These are phyloP conservation scores for Penicillium maclennaniae DNA, from an alignment of 495 filamentous ascomycete genomes.

Conservation along the genomic window DNA sequence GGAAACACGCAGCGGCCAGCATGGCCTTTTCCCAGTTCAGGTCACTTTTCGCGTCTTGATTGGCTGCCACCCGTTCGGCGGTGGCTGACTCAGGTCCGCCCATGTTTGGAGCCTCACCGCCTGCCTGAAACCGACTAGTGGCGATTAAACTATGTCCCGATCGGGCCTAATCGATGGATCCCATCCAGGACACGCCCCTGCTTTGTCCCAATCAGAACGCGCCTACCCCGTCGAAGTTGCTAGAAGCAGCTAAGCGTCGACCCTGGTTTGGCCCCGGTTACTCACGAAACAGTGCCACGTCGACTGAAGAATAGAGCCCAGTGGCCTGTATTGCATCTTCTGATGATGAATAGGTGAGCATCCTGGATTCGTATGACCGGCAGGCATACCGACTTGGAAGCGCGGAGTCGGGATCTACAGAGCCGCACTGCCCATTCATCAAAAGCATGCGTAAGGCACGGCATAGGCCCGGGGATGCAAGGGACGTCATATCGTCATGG, in stretches of 20 bases:
- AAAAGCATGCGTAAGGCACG: conserved; percentile 1
- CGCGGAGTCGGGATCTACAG: conserved; percentile 16
- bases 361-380: not conserved
- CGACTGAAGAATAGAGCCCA: not conserved
- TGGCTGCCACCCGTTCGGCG: conserved; percentile 21
- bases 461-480: not conserved
- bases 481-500: not conserved
- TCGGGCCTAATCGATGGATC: conserved; percentile 5
- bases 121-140: conserved; percentile 4
- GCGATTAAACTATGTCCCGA: conserved; percentile 6
- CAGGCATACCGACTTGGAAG: conserved; percentile 1
- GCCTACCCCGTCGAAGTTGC: conserved; percentile 31
- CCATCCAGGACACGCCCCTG: conserved; percentile 1
- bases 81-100: conserved; percentile 22
- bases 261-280: conserved; percentile 1
- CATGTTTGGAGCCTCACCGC: conserved; percentile 23
- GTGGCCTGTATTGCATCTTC: not conserved
- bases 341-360: not conserved
- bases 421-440: conserved; percentile 2
- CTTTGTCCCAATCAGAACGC: conserved; percentile 9
- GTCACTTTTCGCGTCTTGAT: conserved; percentile 42
- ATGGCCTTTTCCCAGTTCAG: conserved; percentile 46
- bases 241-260: conserved; percentile 24
- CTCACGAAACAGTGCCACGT: not conserved
- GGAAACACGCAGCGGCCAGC: conserved; percentile 38